These are phyloP conservation scores for Gossypium thurberi DNA, from an alignment of 345 rosid species.

Conservation along the genomic window DNA sequence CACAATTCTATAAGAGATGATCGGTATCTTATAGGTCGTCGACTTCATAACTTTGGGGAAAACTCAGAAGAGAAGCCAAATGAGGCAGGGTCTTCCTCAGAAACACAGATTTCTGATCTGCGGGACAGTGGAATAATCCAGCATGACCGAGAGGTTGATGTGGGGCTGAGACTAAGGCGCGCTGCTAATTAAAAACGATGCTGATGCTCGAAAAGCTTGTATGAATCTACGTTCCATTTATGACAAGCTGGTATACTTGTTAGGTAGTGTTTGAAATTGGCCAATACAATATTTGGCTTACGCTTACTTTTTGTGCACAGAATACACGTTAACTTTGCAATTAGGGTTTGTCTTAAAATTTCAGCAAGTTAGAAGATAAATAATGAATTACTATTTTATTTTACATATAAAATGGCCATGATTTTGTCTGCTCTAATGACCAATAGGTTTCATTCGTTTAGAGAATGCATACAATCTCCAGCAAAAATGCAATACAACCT, in stretches of 20 bases:
- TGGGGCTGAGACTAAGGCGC: conserved; percentile 57
- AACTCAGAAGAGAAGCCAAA: conserved; percentile 27
- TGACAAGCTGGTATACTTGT: background rate
- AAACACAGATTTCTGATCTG: conserved; percentile 16
- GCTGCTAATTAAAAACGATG: conserved; percentile 31
- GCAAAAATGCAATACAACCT: background rate
- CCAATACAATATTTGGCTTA: background rate
- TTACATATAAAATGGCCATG: too few species aligned
- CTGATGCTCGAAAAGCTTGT: background rate
- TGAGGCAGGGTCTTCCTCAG: conserved; percentile 22
- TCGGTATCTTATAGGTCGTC: conserved; percentile 85
- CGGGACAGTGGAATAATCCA: conserved; percentile 28
- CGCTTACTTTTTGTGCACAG: conserved; percentile 7
- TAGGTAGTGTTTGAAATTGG: background rate
- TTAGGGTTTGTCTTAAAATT: background rate
- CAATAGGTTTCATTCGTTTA: background rate
- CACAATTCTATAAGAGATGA: conserved; percentile 98
- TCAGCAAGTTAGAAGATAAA: background rate
- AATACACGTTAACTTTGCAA: background rate
- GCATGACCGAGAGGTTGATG: conserved; percentile 39
- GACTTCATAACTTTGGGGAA: conserved; percentile 89
- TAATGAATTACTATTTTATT: too few species aligned
- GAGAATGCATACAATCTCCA: background rate
- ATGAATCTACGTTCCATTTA: background rate
- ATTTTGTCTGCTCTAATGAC: background rate